Percentiles rank a stretch among this genome's conserved stretches.
Conservation (phyloP, 768 basidiomycete species). For the Lactarius akahatsu region DNA sequence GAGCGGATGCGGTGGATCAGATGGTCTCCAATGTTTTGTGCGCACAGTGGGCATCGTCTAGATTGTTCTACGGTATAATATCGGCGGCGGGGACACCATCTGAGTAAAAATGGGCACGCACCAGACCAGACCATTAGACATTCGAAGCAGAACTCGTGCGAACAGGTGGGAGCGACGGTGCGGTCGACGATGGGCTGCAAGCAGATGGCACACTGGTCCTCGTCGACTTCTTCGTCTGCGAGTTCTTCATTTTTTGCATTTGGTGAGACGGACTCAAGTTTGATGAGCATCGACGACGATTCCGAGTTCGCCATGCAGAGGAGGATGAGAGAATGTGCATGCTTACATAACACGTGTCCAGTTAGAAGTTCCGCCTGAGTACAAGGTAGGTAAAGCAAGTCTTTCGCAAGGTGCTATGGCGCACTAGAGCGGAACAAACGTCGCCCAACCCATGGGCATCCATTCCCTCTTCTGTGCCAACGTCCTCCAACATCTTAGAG, state of each 20-base stretch:
- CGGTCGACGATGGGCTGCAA: slow-evolving; percentile 74
- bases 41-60: slow-evolving; percentile 73
- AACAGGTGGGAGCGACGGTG: slow-evolving; percentile 76
- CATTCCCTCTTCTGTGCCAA: slow-evolving; percentile 1
- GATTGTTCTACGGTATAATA: slow-evolving; percentile 57
- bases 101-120: slow-evolving; percentile 37
- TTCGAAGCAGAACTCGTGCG: slow-evolving; percentile 93
- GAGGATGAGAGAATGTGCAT: neutral
- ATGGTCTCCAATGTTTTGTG: slow-evolving; percentile 64
- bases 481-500: slow-evolving; percentile 22
- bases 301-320: neutral
- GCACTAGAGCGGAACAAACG: slow-evolving; percentile 1
- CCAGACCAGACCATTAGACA: slow-evolving; percentile 87
- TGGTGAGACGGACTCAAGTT: slow-evolving; percentile 2
- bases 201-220: slow-evolving; percentile 82
- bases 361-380: no score
- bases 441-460: slow-evolving; percentile 11
- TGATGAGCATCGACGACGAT: slow-evolving; percentile 5
- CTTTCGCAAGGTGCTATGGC: neutral
- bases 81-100: slow-evolving; percentile 9
- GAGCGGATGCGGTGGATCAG: slow-evolving; percentile 80
- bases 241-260: neutral
- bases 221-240: slow-evolving; percentile 39
- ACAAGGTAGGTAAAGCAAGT: no score
- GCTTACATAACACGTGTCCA: neutral